Conservation (phyloP, 2,329 filamentous ascomycete species). For the Sporothrix humicola region DNA sequence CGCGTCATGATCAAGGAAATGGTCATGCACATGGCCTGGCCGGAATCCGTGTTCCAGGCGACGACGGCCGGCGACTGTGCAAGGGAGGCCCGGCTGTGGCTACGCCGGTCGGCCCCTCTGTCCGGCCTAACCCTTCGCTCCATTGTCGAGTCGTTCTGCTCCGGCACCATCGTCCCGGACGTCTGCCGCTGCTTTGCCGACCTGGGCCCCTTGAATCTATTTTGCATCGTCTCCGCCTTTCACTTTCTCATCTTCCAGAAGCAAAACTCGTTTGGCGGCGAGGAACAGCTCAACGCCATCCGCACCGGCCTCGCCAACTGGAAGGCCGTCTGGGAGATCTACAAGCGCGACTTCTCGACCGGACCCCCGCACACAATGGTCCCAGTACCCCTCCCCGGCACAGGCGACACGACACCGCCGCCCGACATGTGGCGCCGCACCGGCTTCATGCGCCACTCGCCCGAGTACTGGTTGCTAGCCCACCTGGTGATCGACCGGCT, state of each 20-base stretch:
- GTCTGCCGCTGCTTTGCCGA: slow-evolving; percentile 5
- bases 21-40: slow-evolving; percentile 32
- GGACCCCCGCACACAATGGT: slow-evolving; percentile 28
- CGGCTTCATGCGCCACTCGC: slow-evolving; percentile 29
- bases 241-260: slow-evolving; percentile 29
- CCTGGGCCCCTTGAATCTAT: slow-evolving; percentile 17
- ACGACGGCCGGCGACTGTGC: slow-evolving; percentile 25
- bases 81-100: not conserved
- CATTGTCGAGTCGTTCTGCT: slow-evolving; percentile 25
- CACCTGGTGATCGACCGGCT: slow-evolving; percentile 20
- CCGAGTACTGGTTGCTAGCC: slow-evolving; percentile 33
- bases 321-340: slow-evolving; percentile 28
- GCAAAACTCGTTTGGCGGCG: slow-evolving; percentile 32
- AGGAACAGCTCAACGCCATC: slow-evolving; percentile 25
- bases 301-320: slow-evolving; percentile 24
- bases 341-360: not conserved
- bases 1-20: slow-evolving; percentile 33
- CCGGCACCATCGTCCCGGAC: not conserved
- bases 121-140: not conserved
- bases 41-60: slow-evolving; percentile 30
- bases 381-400: not conserved
- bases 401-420: not conserved
- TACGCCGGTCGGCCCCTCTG: not conserved
- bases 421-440: slow-evolving; percentile 28
- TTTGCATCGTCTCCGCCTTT: slow-evolving; percentile 25